Evolutionary conservation across 2,329 filamentous ascomycete genomes (phyloP).

Genomic region (Nectriaceae sp.): DNA sequence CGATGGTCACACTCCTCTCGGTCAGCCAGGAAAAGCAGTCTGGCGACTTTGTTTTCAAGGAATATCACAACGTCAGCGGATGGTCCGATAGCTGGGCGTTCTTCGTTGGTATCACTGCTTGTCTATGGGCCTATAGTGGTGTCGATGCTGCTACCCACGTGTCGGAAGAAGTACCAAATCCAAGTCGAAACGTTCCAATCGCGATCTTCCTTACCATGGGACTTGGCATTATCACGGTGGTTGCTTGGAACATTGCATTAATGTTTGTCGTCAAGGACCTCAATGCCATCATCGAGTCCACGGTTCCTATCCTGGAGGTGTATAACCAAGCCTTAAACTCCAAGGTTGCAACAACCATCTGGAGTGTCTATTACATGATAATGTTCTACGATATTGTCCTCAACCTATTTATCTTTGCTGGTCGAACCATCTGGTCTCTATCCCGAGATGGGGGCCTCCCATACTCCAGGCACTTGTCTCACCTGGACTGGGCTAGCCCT

Average conservation of each 20-base stretch:
- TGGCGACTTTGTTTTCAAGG: conserved; percentile 15
- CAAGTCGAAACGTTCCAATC: conserved; percentile 25
- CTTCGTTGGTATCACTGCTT: conserved; percentile 24
- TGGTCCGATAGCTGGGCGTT: conserved; percentile 28
- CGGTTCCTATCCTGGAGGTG: conserved; percentile 25
- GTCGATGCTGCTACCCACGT: conserved; percentile 24
- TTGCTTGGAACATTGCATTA: conserved; percentile 26
- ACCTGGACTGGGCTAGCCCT: conserved; percentile 23
- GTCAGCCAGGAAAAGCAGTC: conserved; percentile 23
- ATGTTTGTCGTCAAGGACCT: conserved; percentile 28
- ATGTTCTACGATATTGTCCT: conserved; percentile 30
- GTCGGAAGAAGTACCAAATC: conserved; percentile 26
- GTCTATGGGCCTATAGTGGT: conserved; percentile 26
- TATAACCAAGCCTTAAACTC: conserved; percentile 26
- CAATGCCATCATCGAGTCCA: conserved; percentile 23
- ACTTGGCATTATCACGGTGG: conserved; percentile 21
- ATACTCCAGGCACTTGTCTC: conserved; percentile 20
- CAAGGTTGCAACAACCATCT: conserved; percentile 26
- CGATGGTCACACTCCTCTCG: conserved; percentile 19
- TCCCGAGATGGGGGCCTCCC: conserved; percentile 27
- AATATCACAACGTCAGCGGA: conserved; percentile 25
- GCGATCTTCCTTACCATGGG: conserved; percentile 26
- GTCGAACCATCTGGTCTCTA: conserved; percentile 27
- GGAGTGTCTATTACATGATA: conserved; percentile 26
- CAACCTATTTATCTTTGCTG: conserved; percentile 27